These are phyloP conservation scores for Phytophthora pini DNA, from an alignment of 352 stramenopile species.

Conservation along the genomic window DNA sequence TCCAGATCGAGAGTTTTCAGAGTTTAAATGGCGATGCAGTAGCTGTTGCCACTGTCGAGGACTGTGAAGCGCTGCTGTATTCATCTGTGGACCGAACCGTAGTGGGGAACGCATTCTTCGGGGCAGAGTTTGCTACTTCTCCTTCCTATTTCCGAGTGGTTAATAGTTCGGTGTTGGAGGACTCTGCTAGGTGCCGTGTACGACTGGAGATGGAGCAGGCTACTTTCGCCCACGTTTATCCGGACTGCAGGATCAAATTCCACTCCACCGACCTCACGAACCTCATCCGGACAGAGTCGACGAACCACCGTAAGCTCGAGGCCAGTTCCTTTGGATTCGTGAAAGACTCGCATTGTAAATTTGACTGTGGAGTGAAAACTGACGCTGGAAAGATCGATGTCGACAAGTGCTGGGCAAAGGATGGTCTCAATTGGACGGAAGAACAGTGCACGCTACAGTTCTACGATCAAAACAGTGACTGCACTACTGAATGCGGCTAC, in stretches of 20 bases:
- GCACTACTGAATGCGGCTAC: slow-evolving; percentile 25
- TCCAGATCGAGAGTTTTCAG: slow-evolving; percentile 12
- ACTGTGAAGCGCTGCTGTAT: slow-evolving; percentile 4
- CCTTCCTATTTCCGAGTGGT: slow-evolving; percentile 22
- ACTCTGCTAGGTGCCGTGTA: slow-evolving; percentile 3
- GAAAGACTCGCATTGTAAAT: slow-evolving; percentile 23
- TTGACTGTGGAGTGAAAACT: slow-evolving; percentile 21
- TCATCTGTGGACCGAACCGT: slow-evolving; percentile 17
- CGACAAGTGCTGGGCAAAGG: slow-evolving; percentile 35
- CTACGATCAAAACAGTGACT: slow-evolving; percentile 29
- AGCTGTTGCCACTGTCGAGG: not conserved
- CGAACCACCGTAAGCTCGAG: slow-evolving; percentile 18
- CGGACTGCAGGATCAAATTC: slow-evolving; percentile 27
- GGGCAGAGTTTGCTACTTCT: not conserved
- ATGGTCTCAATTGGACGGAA: slow-evolving; percentile 8
- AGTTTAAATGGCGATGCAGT: not conserved
- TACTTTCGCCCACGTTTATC: slow-evolving; percentile 32
- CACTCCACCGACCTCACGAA: slow-evolving; percentile 28
- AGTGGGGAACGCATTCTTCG: slow-evolving; percentile 18
- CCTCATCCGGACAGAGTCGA: slow-evolving; percentile 20
- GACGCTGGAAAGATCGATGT: slow-evolving; percentile 16
- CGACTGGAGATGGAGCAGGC: slow-evolving; percentile 17
- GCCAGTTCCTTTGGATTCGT: slow-evolving; percentile 27
- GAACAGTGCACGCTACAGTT: slow-evolving; percentile 29
- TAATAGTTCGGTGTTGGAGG: slow-evolving; percentile 1